phyloP scores from a whole-genome alignment of 345 rosid genomes.

The Linum tenue region DNA sequence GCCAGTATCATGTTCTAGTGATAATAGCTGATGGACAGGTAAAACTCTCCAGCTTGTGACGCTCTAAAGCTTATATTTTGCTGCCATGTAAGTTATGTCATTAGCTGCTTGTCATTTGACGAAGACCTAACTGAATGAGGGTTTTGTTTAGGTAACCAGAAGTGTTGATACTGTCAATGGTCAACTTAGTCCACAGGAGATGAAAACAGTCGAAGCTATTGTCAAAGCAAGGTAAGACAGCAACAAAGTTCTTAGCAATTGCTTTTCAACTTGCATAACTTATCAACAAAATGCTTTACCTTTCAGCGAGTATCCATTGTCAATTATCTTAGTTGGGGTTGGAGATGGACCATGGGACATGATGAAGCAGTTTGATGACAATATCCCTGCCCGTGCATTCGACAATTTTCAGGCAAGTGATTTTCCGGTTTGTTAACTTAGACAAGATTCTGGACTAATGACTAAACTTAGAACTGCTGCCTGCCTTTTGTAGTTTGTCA shows the following conservation, averaged over 20 bases:
- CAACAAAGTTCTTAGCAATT: not conserved
- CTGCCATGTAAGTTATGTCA: not conserved
- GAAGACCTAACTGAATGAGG: not conserved
- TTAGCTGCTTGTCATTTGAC: not conserved
- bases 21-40: too few relatives aligned
- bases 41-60: not conserved
- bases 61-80: not conserved
- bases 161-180: not conserved
- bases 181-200: conserved; percentile 3
- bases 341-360: conserved; percentile 11
- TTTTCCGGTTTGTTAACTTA: not conserved
- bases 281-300: not conserved
- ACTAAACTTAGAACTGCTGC: conserved; percentile 4
- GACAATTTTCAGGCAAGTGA: conserved; percentile 7
- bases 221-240: conserved; percentile 5
- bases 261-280: too few relatives aligned
- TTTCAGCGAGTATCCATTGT: conserved; percentile 5
- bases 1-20: too few relatives aligned
- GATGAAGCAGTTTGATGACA: conserved; percentile 8
- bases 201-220: not conserved
- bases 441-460: not conserved
- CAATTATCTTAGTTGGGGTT: conserved; percentile 7
- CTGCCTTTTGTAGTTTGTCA: conserved; percentile 2
- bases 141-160: not conserved
- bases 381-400: conserved; percentile 3